Conservation (phyloP, 441 rosid genomes). For the Codiaeum variegatum region DNA sequence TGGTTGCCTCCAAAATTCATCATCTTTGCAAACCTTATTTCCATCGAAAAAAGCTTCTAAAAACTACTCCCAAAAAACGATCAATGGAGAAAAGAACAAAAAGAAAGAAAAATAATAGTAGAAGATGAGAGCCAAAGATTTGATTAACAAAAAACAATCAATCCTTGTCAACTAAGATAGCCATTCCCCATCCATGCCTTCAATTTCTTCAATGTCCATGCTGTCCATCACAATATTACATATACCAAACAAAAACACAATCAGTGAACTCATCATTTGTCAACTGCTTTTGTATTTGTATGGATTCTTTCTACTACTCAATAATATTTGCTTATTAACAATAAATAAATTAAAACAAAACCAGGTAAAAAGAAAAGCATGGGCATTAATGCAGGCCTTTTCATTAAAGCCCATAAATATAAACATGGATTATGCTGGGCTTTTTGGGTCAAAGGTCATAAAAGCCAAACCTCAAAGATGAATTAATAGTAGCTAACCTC, state of each 20-base stretch:
- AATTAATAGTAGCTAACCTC: slow-evolving; percentile 2
- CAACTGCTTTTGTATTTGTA: slow-evolving; percentile 21
- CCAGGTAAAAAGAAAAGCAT: neutral
- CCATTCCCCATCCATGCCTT: slow-evolving; percentile 88
- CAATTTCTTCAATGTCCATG: slow-evolving; percentile 91
- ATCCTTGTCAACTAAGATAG: slow-evolving; percentile 77
- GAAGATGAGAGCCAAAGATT: slow-evolving; percentile 43
- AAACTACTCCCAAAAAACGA: slow-evolving; percentile 19
- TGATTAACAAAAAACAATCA: slow-evolving; percentile 64
- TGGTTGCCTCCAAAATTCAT: slow-evolving; percentile 23
- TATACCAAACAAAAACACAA: slow-evolving; percentile 6
- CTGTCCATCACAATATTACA: slow-evolving; percentile 41
- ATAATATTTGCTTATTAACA: slow-evolving; percentile 13
- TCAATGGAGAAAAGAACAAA: slow-evolving; percentile 17
- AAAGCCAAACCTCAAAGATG: neutral
- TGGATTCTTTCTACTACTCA: slow-evolving; percentile 3
- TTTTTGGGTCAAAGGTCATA: slow-evolving; percentile 5
- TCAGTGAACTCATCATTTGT: slow-evolving; percentile 25
- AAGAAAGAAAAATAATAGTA: neutral
- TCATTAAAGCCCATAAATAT: slow-evolving; percentile 9
- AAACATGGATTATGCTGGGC: slow-evolving; percentile 9
- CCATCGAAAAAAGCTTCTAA: slow-evolving; percentile 8
- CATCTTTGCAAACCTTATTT: slow-evolving; percentile 38
- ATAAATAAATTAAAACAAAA: neutral
- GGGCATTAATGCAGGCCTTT: slow-evolving; percentile 14